Evolutionary conservation across 495 filamentous ascomycete genomes (phyloP), one percentile per base, ranked within the genome.

Genomic region (Xylaria scruposa): DNA sequence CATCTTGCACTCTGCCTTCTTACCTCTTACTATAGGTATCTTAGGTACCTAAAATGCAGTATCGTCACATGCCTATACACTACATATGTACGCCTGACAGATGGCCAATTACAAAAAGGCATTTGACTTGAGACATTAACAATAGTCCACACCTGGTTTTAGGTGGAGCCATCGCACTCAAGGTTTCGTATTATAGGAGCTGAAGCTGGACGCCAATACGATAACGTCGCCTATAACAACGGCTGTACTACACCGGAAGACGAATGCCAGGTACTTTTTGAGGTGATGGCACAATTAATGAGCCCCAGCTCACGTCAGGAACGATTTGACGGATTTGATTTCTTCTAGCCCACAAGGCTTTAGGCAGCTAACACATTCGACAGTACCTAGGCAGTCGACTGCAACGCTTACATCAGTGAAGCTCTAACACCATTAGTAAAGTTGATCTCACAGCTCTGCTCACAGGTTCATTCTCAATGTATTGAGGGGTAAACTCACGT

Each of bases 161-260:
- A 38, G 47, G 47, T 70, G 68, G 29, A 65, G 61, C 2, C 53
- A 4, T 6, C 63, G 9, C 5, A 44, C 60, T 58, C 63, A 0
- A 24, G 77, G 73, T 38, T 24, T 70, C 58, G 68, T 72, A 13
- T 59, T 24, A 7, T 77, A 70, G 26, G 60, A 40, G 24, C 56
- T 56, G 51, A 80, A 80, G 49, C 77, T 21, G 10, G 7, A 51
- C 21, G n/a, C 47, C 8, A 51, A 51, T 51, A 24, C n/a, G n/a
- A 51, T 12, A 51, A 51, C 47, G 17, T 24, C 47, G 47, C 47
- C 47, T 24, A 8, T 24, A n/a, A 51, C n/a, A 51, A 10, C 47
- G 21, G 47, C 47, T 51, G n/a, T 51, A 51, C 47, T 53, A 26
- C 49, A 26, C 21, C 49, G 8, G 9, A 53, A 26, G 21, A 26